Evolutionary conservation across 1,139 yeast genomes (phyloP).

Genomic region (Zygoascus meyerae): DNA sequence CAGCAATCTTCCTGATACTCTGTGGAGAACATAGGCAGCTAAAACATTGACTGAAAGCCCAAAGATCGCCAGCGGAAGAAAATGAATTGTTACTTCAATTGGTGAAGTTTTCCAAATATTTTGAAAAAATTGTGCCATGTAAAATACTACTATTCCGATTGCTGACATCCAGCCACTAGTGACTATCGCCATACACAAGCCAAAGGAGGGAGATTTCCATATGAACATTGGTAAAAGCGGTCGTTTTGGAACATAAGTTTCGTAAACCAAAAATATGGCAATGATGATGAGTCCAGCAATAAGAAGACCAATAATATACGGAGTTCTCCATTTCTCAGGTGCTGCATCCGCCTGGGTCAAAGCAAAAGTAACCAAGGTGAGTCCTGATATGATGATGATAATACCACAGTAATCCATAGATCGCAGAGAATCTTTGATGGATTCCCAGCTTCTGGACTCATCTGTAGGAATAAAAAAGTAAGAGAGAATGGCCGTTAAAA

Average conservation of each 20-base stretch:
- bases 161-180: conserved; percentile 38
- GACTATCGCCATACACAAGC: conserved; percentile 36
- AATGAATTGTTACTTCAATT: conserved; percentile 39
- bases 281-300: conserved; percentile 37
- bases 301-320: conserved; percentile 41
- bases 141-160: conserved; percentile 37
- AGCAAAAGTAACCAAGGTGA: conserved; percentile 39
- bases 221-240: conserved; percentile 45
- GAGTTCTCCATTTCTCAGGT: conserved; percentile 40
- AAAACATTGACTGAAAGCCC: conserved; percentile 38
- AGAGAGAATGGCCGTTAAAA: conserved; percentile 28
- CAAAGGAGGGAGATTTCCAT: conserved; percentile 37
- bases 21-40: conserved; percentile 41
- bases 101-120: conserved; percentile 34
- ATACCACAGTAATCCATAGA: conserved; percentile 40
- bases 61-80: conserved; percentile 36
- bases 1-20: conserved; percentile 37
- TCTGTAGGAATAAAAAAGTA: conserved; percentile 34
- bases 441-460: conserved; percentile 13
- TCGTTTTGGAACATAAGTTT: conserved; percentile 33
- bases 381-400: conserved; percentile 35
- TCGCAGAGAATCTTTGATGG: conserved; percentile 22
- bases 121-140: conserved; percentile 40
- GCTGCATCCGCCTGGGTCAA: conserved; percentile 40
- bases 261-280: conserved; percentile 36